These are phyloP conservation scores for Aspergillus cavernicola DNA, from an alignment of 495 filamentous ascomycete species.

Conservation along the genomic window DNA sequence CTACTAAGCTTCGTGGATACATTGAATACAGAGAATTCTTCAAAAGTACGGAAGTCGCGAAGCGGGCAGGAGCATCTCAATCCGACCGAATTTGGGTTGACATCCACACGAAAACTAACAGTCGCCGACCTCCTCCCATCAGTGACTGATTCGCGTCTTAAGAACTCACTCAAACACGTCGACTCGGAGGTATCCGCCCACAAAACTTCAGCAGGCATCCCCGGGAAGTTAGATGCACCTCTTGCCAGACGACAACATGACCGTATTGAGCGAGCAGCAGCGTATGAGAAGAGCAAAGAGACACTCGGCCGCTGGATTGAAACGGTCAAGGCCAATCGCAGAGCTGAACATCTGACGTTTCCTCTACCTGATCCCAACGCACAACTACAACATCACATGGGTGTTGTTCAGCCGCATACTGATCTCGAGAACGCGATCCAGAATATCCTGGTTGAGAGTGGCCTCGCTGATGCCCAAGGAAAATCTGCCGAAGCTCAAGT, in stretches of 20 bases:
- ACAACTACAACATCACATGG: slow-evolving; percentile 42
- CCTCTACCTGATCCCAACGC: slow-evolving; percentile 71
- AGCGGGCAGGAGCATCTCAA: slow-evolving; percentile 47
- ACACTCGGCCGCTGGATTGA: slow-evolving; percentile 87
- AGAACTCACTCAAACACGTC: slow-evolving; percentile 72
- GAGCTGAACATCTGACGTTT: slow-evolving; percentile 90
- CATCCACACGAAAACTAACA: slow-evolving; percentile 68
- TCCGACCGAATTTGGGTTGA: slow-evolving; percentile 56
- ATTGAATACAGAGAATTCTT: slow-evolving; percentile 46
- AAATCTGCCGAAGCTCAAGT: slow-evolving; percentile 63
- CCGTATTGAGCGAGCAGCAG: slow-evolving; percentile 74
- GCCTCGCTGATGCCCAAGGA: slow-evolving; percentile 55
- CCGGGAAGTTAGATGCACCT: slow-evolving; percentile 77
- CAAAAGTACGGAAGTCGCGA: slow-evolving; percentile 27
- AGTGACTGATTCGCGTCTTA: slow-evolving; percentile 69
- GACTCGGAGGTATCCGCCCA: slow-evolving; percentile 44
- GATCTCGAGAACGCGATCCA: slow-evolving; percentile 83
- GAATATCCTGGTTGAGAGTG: slow-evolving; percentile 83
- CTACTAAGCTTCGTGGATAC: slow-evolving; percentile 69
- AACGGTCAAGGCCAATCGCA: slow-evolving; percentile 88
- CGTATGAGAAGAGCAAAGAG: slow-evolving; percentile 88
- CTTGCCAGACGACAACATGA: slow-evolving; percentile 89
- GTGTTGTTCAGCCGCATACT: slow-evolving; percentile 58
- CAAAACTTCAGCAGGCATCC: slow-evolving; percentile 49
- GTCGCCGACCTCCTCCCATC: slow-evolving; percentile 71